Evolutionary conservation across 108 stramenopile species (phyloP).

Genomic region (Asterionellopsis glacialis): DNA sequence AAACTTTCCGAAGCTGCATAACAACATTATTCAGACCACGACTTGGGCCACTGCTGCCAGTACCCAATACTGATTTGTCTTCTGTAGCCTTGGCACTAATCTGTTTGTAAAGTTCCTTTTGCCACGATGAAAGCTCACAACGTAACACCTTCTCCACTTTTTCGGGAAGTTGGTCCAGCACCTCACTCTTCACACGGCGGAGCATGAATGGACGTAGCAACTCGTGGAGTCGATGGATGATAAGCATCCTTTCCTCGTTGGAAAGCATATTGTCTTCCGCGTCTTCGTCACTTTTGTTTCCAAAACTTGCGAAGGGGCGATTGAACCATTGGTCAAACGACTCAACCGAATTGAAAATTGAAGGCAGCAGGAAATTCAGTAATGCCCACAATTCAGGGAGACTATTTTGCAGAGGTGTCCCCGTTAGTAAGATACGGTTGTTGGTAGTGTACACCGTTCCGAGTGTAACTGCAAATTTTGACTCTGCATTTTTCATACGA

Average conservation of each 20-base stretch:
- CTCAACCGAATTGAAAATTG: constrained; percentile 64
- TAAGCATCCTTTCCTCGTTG: constrained; percentile 88
- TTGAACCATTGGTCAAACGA: constrained; percentile 91
- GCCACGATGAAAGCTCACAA: constrained; percentile 81
- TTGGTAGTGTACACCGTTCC: constrained; percentile 45
- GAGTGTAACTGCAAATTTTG: constrained; percentile 68
- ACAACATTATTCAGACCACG: constrained; percentile 86
- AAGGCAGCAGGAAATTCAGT: constrained; percentile 64
- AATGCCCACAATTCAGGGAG: constrained; percentile 73
- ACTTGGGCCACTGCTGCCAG: constrained; percentile 13
- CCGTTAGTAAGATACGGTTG: constrained; percentile 73
- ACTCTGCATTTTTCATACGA: constrained; percentile 78
- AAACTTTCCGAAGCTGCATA: constrained; percentile 91
- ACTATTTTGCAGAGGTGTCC: constrained; percentile 88
- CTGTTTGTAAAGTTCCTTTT: constrained; percentile 85
- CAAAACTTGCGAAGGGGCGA: constrained; percentile 82
- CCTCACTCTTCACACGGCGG: constrained; percentile 87
- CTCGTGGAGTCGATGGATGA: constrained; percentile 90
- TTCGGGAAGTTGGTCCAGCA: constrained; percentile 71
- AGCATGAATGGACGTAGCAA: constrained; percentile 91
- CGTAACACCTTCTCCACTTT: constrained; percentile 89
- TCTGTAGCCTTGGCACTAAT: constrained; percentile 65
- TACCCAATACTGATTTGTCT: constrained; percentile 33
- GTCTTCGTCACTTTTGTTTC: constrained; percentile 17
- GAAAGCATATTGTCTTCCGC: constrained; percentile 56